phyloP scores from a whole-genome alignment of 192 early-diverging fungal genomes.

The Funneliformis geosporum region DNA sequence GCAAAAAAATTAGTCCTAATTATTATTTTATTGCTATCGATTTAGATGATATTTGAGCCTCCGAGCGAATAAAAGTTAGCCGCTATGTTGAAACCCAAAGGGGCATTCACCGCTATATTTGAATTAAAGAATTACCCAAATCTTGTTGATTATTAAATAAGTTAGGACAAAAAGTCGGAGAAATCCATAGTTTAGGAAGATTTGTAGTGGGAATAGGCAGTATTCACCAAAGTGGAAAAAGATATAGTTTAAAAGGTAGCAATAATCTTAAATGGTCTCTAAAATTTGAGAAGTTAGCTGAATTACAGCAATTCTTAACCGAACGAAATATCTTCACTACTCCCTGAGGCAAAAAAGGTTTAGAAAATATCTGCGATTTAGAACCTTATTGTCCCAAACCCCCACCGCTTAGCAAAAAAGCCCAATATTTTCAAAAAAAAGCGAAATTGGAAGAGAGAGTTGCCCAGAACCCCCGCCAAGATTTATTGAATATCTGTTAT shows the following conservation, averaged over 20 bases:
- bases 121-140: neutral
- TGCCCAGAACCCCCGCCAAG: too few relatives aligned
- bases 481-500: too few relatives aligned
- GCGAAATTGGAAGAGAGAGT: too few relatives aligned
- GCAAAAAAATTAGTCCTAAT: too few relatives aligned
- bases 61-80: neutral
- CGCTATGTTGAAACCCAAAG: neutral
- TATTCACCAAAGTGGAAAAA: constrained; percentile 3
- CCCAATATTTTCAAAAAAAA: too few relatives aligned
- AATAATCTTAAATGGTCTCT: neutral
- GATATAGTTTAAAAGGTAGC: constrained; percentile 3
- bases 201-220: neutral
- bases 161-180: neutral
- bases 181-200: neutral
- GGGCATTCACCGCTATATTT: neutral
- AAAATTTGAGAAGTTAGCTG: neutral
- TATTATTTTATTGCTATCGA: neutral
- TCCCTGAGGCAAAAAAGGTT: constrained; percentile 8
- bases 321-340: neutral
- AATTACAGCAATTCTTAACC: neutral
- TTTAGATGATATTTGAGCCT: constrained; percentile 1
- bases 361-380: neutral
- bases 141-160: neutral
- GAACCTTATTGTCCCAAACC: too few relatives aligned
- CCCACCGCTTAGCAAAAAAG: too few relatives aligned